Conservation (phyloP, 2,329 filamentous ascomycete species). For the Plenodomus tracheiphilus region DNA sequence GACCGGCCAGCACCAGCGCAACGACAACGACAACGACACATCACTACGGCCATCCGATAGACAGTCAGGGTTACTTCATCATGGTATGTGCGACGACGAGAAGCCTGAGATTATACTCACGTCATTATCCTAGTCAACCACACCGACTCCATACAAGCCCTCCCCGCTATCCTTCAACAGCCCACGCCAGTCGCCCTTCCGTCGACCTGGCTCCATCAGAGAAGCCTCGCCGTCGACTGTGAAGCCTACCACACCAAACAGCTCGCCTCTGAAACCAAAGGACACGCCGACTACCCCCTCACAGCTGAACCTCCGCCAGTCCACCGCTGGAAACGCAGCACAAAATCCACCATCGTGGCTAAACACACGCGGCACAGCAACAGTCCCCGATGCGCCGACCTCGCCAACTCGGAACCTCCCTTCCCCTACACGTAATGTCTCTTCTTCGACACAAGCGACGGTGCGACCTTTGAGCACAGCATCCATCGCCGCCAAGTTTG, state of each 20-base stretch:
- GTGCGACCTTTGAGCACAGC: slow-evolving; percentile 31
- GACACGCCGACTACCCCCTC: slow-evolving; percentile 31
- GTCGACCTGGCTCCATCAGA: slow-evolving; percentile 47
- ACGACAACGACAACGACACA: neutral
- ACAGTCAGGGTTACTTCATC: neutral
- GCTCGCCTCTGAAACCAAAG: slow-evolving; percentile 46
- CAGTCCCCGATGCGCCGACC: slow-evolving; percentile 30
- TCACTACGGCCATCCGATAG: neutral
- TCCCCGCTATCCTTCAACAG: slow-evolving; percentile 51
- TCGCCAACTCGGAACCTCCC: slow-evolving; percentile 35
- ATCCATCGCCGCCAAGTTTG: slow-evolving; percentile 44
- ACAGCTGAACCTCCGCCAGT: slow-evolving; percentile 33
- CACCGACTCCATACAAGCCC: slow-evolving; percentile 45
- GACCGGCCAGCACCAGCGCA: slow-evolving; percentile 5
- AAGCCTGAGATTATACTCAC: no score
- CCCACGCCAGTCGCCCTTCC: slow-evolving; percentile 50
- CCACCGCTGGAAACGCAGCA: slow-evolving; percentile 40
- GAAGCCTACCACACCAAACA: slow-evolving; percentile 44
- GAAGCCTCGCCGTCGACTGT: slow-evolving; percentile 46
- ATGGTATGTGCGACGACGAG: no score
- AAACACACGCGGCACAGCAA: slow-evolving; percentile 34
- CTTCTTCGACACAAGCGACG: slow-evolving; percentile 21
- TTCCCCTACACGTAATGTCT: slow-evolving; percentile 27
- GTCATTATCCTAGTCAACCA: slow-evolving; percentile 41
- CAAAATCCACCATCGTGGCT: slow-evolving; percentile 42